A percentile compares a stretch with the other conserved stretches of the same genome.
phyloP scores from a whole-genome alignment of 108 stramenopile genomes.

The Seminavis robusta region DNA sequence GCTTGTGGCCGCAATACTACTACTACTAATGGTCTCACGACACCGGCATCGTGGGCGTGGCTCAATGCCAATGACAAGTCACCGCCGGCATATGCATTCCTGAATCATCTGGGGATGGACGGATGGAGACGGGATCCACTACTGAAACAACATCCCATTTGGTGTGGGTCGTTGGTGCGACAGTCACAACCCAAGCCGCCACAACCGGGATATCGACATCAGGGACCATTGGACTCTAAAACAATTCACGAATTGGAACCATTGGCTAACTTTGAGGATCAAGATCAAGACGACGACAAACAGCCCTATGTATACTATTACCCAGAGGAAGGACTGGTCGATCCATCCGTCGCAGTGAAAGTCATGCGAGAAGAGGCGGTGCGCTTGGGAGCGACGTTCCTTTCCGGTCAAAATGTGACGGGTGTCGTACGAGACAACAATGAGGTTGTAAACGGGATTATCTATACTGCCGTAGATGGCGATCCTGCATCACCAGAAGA shows the following conservation, averaged over 20 bases:
- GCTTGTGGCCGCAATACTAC: constrained; percentile 15
- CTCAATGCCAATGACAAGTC: constrained; percentile 64
- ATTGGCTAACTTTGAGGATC: constrained; percentile 4
- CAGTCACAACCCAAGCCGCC: constrained; percentile 7
- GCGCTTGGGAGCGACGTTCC: constrained; percentile 32
- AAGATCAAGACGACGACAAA: background rate
- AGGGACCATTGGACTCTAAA: background rate
- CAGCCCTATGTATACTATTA: constrained; percentile 36
- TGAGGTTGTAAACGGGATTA: constrained; percentile 16
- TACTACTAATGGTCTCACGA: no score
- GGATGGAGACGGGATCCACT: constrained; percentile 44
- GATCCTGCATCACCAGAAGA: background rate
- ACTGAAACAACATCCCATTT: constrained; percentile 29
- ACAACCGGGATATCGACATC: constrained; percentile 13
- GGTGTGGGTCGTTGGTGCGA: constrained; percentile 53
- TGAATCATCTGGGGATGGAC: constrained; percentile 62
- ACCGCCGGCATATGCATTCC: constrained; percentile 37
- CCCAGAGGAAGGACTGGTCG: constrained; percentile 60
- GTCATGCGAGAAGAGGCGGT: constrained; percentile 29
- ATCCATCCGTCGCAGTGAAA: constrained; percentile 39
- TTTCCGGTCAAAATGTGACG: constrained; percentile 21
- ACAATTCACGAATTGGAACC: constrained; percentile 22
- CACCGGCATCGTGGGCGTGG: constrained; percentile 63
- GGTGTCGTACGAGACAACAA: constrained; percentile 22
- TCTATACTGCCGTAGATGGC: constrained; percentile 2